Base-by-base conservation (phyloP, 2,329 filamentous ascomycete genomes). In the Botrytis squamosa region DNA sequence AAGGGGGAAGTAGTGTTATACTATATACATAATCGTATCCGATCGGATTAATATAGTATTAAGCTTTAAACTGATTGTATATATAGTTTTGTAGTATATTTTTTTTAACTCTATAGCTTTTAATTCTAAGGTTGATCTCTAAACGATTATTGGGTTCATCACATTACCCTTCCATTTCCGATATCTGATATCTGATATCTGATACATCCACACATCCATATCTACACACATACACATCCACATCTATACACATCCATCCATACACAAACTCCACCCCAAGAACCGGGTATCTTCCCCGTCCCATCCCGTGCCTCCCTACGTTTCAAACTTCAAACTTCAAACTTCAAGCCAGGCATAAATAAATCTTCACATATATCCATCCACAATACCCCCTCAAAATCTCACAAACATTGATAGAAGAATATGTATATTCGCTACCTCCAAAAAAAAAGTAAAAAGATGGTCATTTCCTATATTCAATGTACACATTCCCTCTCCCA, bases 401-500 rank as follows among this genome's bases (percentile, higher is more conserved):
- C 52, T 57, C n/a, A 57, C n/a, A 57, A 16, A 57, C 14, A 29
- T 29, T 8, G 8, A 44, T n/a, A 12, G 14, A 42, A 66, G 29
- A 49, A n/a, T 9, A 36, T 55, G 40, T 40, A 57, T 57, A 68
- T 57, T 68, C 49, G 49, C 49, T 33, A 42, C n/a, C 49, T n/a
- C 8, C 20, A 6, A 38, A 52, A 40, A 38, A 42, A 14, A 20
- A 20, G 12, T 33, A 18, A 25, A 55, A 55, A 14, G 4, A 29
- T n/a, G 18, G 52, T 57, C 9, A 57, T 18, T 72, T 65, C 74
- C 63, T 71, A 73, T 71, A 63, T 70, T 63, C 68, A 63, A 68
- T 70, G 75, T 76, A 72, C 76, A 76, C 74, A 75, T 22, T 14
- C 59, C 25, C 46, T 36, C 70, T 57, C 52, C 52, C 52, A 64